These are phyloP conservation scores for Graphilbum fragrans DNA, from an alignment of 2,329 filamentous ascomycete species.

Conservation along the genomic window DNA sequence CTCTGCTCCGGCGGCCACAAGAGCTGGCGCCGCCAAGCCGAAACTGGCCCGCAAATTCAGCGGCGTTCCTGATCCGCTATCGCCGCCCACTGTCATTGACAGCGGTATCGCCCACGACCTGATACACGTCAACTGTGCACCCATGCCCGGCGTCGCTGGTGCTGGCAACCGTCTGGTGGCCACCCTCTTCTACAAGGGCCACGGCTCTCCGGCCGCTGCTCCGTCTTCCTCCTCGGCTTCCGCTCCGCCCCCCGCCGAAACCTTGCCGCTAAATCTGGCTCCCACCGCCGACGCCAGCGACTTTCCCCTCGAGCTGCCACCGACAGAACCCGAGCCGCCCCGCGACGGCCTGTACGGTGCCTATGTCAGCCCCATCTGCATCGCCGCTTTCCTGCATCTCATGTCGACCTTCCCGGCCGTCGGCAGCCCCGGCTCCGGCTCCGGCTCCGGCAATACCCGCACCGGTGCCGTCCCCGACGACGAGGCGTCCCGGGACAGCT, in stretches of 20 bases:
- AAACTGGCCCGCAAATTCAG: conserved; percentile 39
- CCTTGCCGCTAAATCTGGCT: conserved; percentile 40
- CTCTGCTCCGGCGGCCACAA: no score
- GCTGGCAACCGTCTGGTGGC: conserved; percentile 42
- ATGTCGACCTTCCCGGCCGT: conserved; percentile 46
- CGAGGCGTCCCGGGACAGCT: no score
- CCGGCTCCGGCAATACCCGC: no score
- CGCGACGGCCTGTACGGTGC: conserved; percentile 55
- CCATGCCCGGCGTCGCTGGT: conserved; percentile 27
- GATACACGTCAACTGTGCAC: conserved; percentile 51
- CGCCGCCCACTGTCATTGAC: conserved; percentile 48
- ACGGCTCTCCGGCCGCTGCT: not conserved
- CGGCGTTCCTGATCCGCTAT: conserved; percentile 46
- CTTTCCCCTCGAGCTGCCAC: conserved; percentile 10
- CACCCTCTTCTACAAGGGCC: conserved; percentile 50
- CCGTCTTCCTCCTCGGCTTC: conserved; percentile 12
- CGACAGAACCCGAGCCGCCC: conserved; percentile 18
- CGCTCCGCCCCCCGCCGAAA: no score
- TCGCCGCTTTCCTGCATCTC: conserved; percentile 53
- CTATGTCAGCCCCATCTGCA: conserved; percentile 52
- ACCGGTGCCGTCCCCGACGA: not conserved
- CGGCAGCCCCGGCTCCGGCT: no score
- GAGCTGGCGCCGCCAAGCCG: no score
- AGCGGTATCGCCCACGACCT: conserved; percentile 50
- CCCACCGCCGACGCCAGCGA: conserved; percentile 41